Evolutionary conservation across 306 rosid species (phyloP), one percentile per base, ranked within the genome.

Genomic region (Cajanus cajan): DNA sequence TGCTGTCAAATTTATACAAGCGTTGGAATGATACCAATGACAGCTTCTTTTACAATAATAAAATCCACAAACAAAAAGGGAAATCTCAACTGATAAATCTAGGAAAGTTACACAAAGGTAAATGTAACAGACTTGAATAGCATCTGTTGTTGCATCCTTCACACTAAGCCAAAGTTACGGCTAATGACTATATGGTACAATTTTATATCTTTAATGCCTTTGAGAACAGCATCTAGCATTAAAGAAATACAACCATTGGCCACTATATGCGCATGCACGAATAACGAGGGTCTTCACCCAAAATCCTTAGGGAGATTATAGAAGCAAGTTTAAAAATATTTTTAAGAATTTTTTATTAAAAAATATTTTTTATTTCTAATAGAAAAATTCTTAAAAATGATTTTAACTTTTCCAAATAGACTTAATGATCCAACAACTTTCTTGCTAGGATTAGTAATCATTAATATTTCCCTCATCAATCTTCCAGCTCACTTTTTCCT

Each of bases 401-500:
- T n/a, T n/a, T n/a, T n/a, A n/a, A n/a, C n/a, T n/a, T n/a, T n/a
- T n/a, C n/a, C n/a, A n/a, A n/a, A n/a, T n/a, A n/a, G n/a, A n/a
- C n/a, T n/a, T n/a, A n/a, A n/a, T n/a, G n/a, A n/a, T n/a, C 63
- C 5, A 39, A 67, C n/a, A 54, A 54, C 44, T 43, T 57, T 8
- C 21, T 44, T 37, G 10, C 40, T 66, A 65, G 36, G 51, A 36
- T 48, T 18, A 47, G 37, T 76, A 48, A 61, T 41, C 4, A 69
- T 25, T 41, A 75, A 22, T 76, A 48, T 37, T 12, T 14, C 45
- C 21, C n/a, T 45, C 62, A 80, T 62, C 81, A 50, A 78, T 19
- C 59, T 58, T 28, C 50, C 44, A 81, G 31, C 55, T 37, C 52
- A 24, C 39, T 64, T 24, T 77, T 72, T 57, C 71, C 34, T 39